Base-by-base conservation (phyloP, 352 stramenopile species). In the Globisporangium paroecandrum region DNA sequence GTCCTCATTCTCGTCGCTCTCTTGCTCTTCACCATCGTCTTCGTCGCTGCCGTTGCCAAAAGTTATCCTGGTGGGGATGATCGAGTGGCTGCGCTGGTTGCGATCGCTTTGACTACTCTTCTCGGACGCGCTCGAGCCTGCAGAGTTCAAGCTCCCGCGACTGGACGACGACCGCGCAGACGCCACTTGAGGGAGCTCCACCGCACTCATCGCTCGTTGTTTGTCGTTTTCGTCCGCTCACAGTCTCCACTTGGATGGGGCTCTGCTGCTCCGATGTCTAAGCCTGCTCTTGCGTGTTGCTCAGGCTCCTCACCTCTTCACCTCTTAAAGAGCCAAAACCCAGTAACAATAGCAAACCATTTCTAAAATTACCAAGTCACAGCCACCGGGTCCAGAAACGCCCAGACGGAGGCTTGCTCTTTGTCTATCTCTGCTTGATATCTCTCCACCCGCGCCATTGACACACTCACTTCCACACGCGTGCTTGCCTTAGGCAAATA, bases 161-260 rank as follows among this genome's bases (percentile, higher is more conserved):
- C 68, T 81, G 12, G 75, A 86, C 41, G 77, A 73, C 24, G 76
- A 84, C 9, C 83, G 73, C 32, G 75, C 73, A 47, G 73, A 86
- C 25, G 72, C 56, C 38, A 91, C 81, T 3, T 78, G 69, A 61
- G 83, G 81, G 36, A 91, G 69, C 67, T 83, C 83, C 20, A 89
- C 72, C 51, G 61, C 58, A 62, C 77, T 89, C 76, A 87, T 89
- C 38, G 29, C 59, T 59, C 43, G 20, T 32, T 32, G 24, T 13
- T 65, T 60, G 24, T 54, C n/a, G 41, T 32, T 36, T 53, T 64
- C 32, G 4, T 24, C 22, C n/a, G 49, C 49, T 13, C 49, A 29
- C n/a, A 9, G 4, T 27, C 4, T 24, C 7, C n/a, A 20, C 49
- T 18, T 27, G 49, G 9, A 56, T 3, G 43, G 43, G 15, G 43